Base-by-base conservation (phyloP, 2,329 filamentous ascomycete species). In the Trichoderma atroviride region DNA sequence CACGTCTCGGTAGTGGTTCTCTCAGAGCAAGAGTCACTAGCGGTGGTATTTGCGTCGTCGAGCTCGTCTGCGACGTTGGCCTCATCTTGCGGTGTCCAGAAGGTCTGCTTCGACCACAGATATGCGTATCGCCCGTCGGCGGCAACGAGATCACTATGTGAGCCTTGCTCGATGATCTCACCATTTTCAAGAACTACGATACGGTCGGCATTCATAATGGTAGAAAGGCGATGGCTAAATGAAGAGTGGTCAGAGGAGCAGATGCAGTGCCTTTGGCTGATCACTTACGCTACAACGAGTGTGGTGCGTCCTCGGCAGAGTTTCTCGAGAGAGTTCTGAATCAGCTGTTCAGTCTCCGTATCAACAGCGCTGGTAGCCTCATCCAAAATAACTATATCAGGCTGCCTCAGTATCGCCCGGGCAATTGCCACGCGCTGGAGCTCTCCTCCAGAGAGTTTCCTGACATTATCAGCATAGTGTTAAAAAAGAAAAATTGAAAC, bases 341-440 rank as follows among this genome's bases (percentile, higher is more conserved):
- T 91, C 72, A 88, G 86, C 68, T 88, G 86, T 77, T 91, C 89
- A 1, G 88, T 91, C 40, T 89, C 87, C 0, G 89, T 90, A 71
- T 93, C 89, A 69, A 95, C 89, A 7, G 92, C 89, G 47, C 91
- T 93, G 4, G 93, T 94, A 1, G 92, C 90, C 78, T 94, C 92
- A 72, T 95, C 92, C 0, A 95, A 84, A 50, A 95, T 84, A 11
- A 95, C 88, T 70, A 94, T 89, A 68, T 92, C 89, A 0, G 92
- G 91, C 70, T 87, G 86, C 78, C 92, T 92, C 72, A 94, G 81
- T 59, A 95, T 86, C 1, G 92, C 91, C 31, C 92, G 87, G 9
- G 89, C 89, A 75, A 91, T 91, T 5, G 89, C 89, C 33, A 91
- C 84, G 58, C 89, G 86, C 74, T 91, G 89, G 6, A 90, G 79